Percentiles rank a stretch among this genome's conserved stretches.
Evolutionary conservation across 257 asterid genomes (phyloP).

Genomic region (Primulina eburnea): DNA sequence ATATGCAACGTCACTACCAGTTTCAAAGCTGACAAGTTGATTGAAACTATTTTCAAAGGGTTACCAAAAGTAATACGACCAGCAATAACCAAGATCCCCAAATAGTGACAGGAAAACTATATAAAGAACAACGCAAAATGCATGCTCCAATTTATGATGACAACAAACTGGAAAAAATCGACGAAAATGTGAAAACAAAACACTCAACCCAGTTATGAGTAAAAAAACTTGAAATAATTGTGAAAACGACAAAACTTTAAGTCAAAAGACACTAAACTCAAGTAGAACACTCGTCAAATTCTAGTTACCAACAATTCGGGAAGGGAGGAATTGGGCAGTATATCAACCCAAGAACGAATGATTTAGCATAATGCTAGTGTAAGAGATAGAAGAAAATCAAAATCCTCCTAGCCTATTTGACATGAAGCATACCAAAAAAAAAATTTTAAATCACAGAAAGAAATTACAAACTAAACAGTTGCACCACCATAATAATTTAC

Average conservation of each 20-base stretch:
- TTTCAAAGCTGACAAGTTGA: background rate
- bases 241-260: background rate
- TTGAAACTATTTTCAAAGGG: background rate
- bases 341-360: background rate
- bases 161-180: background rate
- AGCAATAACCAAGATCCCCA: background rate
- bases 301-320: background rate
- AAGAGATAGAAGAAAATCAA: too few species aligned
- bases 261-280: background rate
- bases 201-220: background rate
- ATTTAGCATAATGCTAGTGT: background rate
- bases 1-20: background rate
- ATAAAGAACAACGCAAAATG: too few species aligned
- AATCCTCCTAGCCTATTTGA: background rate
- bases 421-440: background rate
- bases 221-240: background rate
- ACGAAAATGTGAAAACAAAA: background rate
- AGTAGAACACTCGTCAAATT: background rate
- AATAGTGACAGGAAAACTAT: too few species aligned
- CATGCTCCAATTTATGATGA: too few species aligned
- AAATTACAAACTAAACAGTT: too few species aligned
- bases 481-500: too few species aligned
- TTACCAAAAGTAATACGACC: background rate
- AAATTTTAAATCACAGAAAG: too few species aligned
- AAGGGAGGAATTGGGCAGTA: background rate